Percentiles rank a stretch among this genome's conserved stretches.
Conservation (phyloP, 2,329 filamentous ascomycete genomes). For the Curvularia verruculosa region DNA sequence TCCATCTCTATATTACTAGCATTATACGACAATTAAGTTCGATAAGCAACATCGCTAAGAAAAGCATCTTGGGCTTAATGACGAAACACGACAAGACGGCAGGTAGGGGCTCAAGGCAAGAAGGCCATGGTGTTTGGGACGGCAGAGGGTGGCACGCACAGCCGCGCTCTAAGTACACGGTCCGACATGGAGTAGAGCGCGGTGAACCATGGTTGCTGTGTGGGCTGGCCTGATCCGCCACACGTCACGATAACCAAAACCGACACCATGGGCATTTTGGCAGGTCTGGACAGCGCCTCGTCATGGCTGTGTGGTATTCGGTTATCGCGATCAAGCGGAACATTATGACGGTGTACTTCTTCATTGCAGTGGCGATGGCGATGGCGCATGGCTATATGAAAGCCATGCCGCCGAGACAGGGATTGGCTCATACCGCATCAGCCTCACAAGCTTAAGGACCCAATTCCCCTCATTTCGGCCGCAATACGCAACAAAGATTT, state of each 20-base stretch:
- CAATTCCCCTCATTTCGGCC: background rate
- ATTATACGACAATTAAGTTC: background rate
- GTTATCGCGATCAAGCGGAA: background rate
- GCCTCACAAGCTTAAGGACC: background rate
- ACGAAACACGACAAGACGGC: background rate
- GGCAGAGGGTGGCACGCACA: background rate
- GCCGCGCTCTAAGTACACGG: background rate
- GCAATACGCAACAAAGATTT: background rate
- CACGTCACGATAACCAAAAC: background rate
- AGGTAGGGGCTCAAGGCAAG: background rate
- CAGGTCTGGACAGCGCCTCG: background rate
- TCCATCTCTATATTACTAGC: too few species aligned
- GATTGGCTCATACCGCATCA: slow-evolving; percentile 1
- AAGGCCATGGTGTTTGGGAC: background rate
- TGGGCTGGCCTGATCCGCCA: background rate
- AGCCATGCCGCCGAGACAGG: slow-evolving; percentile 10
- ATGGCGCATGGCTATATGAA: slow-evolving; percentile 3
- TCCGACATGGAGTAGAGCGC: background rate
- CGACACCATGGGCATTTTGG: background rate
- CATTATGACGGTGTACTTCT: background rate
- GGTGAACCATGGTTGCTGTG: background rate
- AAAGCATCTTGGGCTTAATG: background rate
- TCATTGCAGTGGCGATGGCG: background rate
- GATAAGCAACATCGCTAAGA: background rate
- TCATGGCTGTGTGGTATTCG: background rate